Percentiles rank a stretch among this genome's conserved stretches.
These are phyloP conservation scores for Aureobasidium sp. DNA, from an alignment of 2,329 filamentous ascomycete species.

Conservation along the genomic window DNA sequence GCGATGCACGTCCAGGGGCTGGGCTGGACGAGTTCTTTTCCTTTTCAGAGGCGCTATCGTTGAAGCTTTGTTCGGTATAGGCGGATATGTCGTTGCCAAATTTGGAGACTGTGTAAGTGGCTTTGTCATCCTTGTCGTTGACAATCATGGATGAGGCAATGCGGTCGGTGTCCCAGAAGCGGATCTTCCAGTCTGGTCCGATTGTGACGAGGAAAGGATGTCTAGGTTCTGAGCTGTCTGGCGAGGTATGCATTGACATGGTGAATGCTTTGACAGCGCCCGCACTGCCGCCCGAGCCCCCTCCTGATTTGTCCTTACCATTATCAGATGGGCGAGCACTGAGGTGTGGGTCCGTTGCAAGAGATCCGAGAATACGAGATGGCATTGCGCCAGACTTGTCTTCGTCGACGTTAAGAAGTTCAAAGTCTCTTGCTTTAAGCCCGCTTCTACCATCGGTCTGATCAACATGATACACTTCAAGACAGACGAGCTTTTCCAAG, in stretches of 20 bases:
- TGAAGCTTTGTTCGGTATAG: conserved; percentile 21
- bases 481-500: conserved; percentile 77
- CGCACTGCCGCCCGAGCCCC: conserved; percentile 38
- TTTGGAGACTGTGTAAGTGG: conserved; percentile 53
- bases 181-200: conserved; percentile 80
- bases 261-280: conserved; percentile 67
- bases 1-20: neutral
- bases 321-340: neutral
- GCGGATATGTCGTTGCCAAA: conserved; percentile 33
- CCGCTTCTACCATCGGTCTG: conserved; percentile 34
- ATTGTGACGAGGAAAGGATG: conserved; percentile 80
- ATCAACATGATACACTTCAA: conserved; percentile 72
- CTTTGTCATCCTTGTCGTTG: conserved; percentile 64
- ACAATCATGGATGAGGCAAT: conserved; percentile 72
- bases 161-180: conserved; percentile 84
- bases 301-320: conserved; percentile 9
- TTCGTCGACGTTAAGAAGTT: conserved; percentile 83
- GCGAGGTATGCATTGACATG: conserved; percentile 60
- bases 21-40: neutral
- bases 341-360: conserved; percentile 26
- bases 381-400: conserved; percentile 83
- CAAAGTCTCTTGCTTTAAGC: conserved; percentile 53
- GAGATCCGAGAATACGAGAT: conserved; percentile 67
- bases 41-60: neutral
- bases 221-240: conserved; percentile 62